Base-by-base conservation (phyloP, 2,329 filamentous ascomycete genomes). In the Pseudogymnoascus sp. region DNA sequence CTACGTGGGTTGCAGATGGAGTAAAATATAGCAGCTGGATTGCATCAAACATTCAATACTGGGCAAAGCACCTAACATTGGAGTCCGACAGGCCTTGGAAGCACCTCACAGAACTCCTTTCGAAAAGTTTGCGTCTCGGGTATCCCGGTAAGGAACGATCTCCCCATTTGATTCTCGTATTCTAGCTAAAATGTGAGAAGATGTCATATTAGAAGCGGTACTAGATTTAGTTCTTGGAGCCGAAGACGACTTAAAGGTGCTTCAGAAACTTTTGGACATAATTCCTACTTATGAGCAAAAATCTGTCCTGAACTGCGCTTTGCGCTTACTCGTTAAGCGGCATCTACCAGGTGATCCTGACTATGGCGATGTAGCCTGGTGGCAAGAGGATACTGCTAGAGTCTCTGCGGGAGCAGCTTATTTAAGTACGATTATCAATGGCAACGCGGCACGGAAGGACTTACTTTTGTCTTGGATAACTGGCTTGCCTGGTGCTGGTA, bases 401-500 rank as follows among this genome's bases (percentile, higher is more conserved):
- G 77, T 91, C 12, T 80, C 83, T 42, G 86, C 85, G 3, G 80
- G 81, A 37, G 83, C 88, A 16, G 80, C 81, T 3, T 72, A 89
- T 16, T 75, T 92, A 18, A 75, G 77, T 57, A 69, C 71, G 0
- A 68, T 89, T 0, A 71, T 86, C 1, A 74, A 74, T 0, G 71
- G 77, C n/a, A 78, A 82, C 61, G 73, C 79, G 14, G 70, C 73
- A 14, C 76, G 84, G n/a, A 82, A 79, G 66, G 77, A 75, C 7
- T 76, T 86, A 63, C 74, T 93, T 0, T 72, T 85, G 8, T 77
- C 79, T 37, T 93, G 89, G 88, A 79, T 91, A 42, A 81, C 83
- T 11, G 81, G 80, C 60, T 81, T 84, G 29, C 83, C 84, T 8
- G 87, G 85, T 0, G 86, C 86, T 54, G 87, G 86, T 0, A 75